Conservation (phyloP, 169 alveolate genomes). For the Ichthyophthirius multifiliis region DNA sequence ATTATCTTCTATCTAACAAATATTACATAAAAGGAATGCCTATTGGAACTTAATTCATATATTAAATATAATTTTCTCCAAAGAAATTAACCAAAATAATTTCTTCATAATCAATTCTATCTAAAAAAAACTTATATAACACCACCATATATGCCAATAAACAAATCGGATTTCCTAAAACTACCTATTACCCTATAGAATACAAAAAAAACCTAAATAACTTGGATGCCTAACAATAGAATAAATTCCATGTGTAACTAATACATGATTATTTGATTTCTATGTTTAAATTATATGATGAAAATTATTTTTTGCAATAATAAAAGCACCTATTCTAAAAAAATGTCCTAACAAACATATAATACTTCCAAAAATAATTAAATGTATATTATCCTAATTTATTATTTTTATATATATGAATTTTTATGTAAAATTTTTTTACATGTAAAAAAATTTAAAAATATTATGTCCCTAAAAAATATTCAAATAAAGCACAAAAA, state of each 20-base stretch:
- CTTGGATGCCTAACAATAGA: slow-evolving; percentile 56
- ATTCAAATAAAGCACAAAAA: slow-evolving; percentile 5
- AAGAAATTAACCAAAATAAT: slow-evolving; percentile 45
- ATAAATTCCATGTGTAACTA: slow-evolving; percentile 48
- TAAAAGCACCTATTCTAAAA: slow-evolving; percentile 45
- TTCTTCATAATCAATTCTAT: slow-evolving; percentile 52
- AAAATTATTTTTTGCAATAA: slow-evolving; percentile 46
- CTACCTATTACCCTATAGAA: slow-evolving; percentile 45
- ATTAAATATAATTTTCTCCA: slow-evolving; percentile 52
- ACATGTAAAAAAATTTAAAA: not conserved
- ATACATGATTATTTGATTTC: slow-evolving; percentile 46
- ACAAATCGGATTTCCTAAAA: slow-evolving; percentile 43
- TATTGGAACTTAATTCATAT: slow-evolving; percentile 38
- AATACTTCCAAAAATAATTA: slow-evolving; percentile 30
- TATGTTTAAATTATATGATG: slow-evolving; percentile 35
- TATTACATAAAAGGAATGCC: slow-evolving; percentile 53
- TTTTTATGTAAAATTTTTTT: not conserved
- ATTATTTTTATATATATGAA: not conserved
- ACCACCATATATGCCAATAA: slow-evolving; percentile 34
- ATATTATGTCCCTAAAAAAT: not conserved
- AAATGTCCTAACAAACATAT: slow-evolving; percentile 37
- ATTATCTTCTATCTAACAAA: no score
- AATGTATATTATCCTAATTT: not conserved
- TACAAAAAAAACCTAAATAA: slow-evolving; percentile 57
- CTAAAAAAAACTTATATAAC: slow-evolving; percentile 42